A percentile compares a stretch with the other conserved stretches of the same genome.
Evolutionary conservation across 495 filamentous ascomycete species (phyloP).

Genomic region (Penicillium maclennaniae): DNA sequence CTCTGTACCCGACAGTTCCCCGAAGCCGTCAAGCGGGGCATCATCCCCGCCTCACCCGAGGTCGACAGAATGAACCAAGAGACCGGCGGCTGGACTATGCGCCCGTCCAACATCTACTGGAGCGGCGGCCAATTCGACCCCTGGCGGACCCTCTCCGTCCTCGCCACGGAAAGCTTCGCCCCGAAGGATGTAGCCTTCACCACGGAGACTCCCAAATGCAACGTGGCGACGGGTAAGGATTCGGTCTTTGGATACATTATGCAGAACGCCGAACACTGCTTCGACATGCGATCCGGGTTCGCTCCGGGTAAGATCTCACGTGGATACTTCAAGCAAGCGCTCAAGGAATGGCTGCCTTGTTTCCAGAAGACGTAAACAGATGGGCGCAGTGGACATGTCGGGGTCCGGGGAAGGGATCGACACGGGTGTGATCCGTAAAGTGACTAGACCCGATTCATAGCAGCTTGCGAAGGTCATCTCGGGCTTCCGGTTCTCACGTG

Average conservation of each 20-base stretch:
- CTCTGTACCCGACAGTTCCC: slow-evolving; percentile 54
- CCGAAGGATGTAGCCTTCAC: slow-evolving; percentile 35
- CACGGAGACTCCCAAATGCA: slow-evolving; percentile 45
- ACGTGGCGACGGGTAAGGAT: slow-evolving; percentile 29
- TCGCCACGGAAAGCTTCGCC: slow-evolving; percentile 42
- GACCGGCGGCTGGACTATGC: slow-evolving; percentile 54
- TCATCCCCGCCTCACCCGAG: slow-evolving; percentile 42
- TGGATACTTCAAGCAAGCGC: slow-evolving; percentile 35
- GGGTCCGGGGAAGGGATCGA: neutral
- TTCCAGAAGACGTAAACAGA: slow-evolving; percentile 17
- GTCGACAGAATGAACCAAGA: slow-evolving; percentile 36
- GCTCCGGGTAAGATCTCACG: slow-evolving; percentile 30
- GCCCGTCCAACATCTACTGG: slow-evolving; percentile 56
- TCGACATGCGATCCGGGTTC: slow-evolving; percentile 41
- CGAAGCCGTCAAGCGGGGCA: slow-evolving; percentile 37
- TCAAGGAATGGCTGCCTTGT: slow-evolving; percentile 48
- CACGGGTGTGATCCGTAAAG: neutral
- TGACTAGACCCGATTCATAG: slow-evolving; percentile 17
- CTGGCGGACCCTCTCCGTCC: slow-evolving; percentile 51
- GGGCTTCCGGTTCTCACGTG: slow-evolving; percentile 6
- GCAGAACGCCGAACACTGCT: slow-evolving; percentile 47
- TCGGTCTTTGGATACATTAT: slow-evolving; percentile 52
- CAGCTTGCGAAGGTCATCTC: slow-evolving; percentile 23
- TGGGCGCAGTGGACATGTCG: too few relatives aligned
- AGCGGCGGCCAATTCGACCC: slow-evolving; percentile 56